Evolutionary conservation across 2,329 filamentous ascomycete genomes (phyloP).

Genomic region (Zymoseptoria ardabiliae): DNA sequence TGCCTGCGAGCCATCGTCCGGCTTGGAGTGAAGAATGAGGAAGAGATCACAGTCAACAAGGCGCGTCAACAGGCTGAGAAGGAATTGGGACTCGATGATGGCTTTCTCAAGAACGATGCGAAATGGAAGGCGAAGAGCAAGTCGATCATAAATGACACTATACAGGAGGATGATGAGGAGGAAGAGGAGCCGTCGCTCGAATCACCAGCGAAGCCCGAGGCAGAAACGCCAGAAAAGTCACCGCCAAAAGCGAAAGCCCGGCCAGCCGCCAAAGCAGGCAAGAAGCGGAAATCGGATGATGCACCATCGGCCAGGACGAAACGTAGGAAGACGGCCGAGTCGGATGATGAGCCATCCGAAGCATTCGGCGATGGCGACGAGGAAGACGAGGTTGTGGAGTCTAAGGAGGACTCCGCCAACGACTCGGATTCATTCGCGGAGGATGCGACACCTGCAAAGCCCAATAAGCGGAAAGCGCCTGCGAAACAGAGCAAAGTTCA

Average conservation of each 20-base stretch:
- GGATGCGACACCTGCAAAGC: slow-evolving; percentile 1
- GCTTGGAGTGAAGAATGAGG: slow-evolving; percentile 34
- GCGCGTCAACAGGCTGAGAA: slow-evolving; percentile 48
- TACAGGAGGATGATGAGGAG: slow-evolving; percentile 36
- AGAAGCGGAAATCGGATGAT: slow-evolving; percentile 27
- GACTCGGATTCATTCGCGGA: slow-evolving; percentile 7
- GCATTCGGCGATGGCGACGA: slow-evolving; percentile 1
- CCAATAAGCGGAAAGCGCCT: slow-evolving; percentile 7
- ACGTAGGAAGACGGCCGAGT: slow-evolving; percentile 18
- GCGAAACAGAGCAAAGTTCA: slow-evolving; percentile 7
- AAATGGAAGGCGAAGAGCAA: slow-evolving; percentile 52
- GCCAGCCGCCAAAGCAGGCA: slow-evolving; percentile 17
- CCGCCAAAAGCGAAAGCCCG: slow-evolving; percentile 14
- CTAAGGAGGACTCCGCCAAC: slow-evolving; percentile 6
- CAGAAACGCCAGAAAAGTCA: slow-evolving; percentile 5
- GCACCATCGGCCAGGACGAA: slow-evolving; percentile 15
- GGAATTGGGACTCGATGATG: slow-evolving; percentile 43
- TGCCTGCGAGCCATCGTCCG: slow-evolving; percentile 37
- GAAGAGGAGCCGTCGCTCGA: slow-evolving; percentile 9
- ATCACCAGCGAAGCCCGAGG: slow-evolving; percentile 16
- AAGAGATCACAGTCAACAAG: slow-evolving; percentile 50
- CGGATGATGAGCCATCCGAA: slow-evolving; percentile 1
- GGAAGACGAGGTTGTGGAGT: slow-evolving; percentile 11
- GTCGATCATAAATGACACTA: slow-evolving; percentile 39
- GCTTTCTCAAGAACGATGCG: slow-evolving; percentile 48